Base-by-base conservation (phyloP, 169 alveolate genomes). In the Cryptosporidium ubiquitum region DNA sequence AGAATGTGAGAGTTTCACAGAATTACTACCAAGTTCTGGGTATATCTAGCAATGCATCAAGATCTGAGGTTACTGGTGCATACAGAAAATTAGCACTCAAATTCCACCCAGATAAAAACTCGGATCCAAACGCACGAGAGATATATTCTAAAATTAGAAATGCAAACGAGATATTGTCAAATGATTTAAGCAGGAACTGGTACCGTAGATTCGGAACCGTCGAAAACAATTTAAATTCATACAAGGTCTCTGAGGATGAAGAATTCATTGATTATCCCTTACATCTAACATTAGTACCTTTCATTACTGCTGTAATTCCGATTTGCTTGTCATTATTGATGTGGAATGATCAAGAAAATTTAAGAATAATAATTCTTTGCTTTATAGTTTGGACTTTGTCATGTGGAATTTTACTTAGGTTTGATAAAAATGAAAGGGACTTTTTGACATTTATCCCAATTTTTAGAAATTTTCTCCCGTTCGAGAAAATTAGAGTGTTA, bases 81-180 rank as follows among this genome's bases (percentile, higher is more conserved):
- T 97, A 95, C 86, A 96, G 96, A 85, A 96, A 95, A 85, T 85
- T 97, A 52, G 99, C 99, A 4, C 93, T 96, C 64, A 91, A 94
- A 79, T 96, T 93, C 69, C 99, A 97, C 75, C 99, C 99, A 33
- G 99, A 97, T 91, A 95, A 95, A 79, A 96, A 95, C 86, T 84
- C 96, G 39, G 91, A 89, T 42, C 93, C 93, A 16, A 93, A 93
- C 20, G 93, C 96, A 20, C 70, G 64, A 37, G 96, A 92, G 23
- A 94, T 92, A 52, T 93, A 93, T 66, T 92, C 94, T 42, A 91
- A 93, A 79, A 91, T 95, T 70, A 84, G 92, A 52, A 91, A 85
- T 23, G 96, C 96, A 26, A 93, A 93, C 69, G 94, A 93, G 86
- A 93, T 79, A 58, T 51, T 79, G 26, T 79, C 89, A 61, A 79